phyloP scores from a whole-genome alignment of 768 basidiomycete species.

The Trametes villosa region DNA sequence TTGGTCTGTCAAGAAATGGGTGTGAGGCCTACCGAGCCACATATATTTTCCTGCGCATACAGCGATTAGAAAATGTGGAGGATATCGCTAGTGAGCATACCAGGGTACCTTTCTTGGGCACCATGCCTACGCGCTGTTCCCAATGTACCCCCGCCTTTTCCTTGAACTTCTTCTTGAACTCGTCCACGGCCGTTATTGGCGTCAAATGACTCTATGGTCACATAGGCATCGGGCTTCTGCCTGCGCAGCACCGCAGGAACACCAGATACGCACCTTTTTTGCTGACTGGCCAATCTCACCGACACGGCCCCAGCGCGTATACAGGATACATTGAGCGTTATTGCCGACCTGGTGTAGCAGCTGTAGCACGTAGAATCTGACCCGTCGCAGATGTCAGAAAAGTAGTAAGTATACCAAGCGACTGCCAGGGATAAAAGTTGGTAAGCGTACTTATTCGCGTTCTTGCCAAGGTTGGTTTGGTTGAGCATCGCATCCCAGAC shows the following conservation, averaged over 20 bases:
- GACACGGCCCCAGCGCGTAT: conserved; percentile 64
- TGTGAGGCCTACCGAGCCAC: conserved; percentile 51
- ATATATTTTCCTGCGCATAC: conserved; percentile 54
- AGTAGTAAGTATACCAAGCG: too few species aligned
- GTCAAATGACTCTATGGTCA: conserved; percentile 50
- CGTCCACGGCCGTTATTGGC: conserved; percentile 42
- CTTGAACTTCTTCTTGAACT: conserved; percentile 67
- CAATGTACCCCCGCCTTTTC: conserved; percentile 53
- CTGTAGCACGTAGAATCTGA: conserved; percentile 63
- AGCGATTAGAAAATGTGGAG: neutral
- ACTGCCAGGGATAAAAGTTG: too few species aligned
- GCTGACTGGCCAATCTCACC: conserved; percentile 58
- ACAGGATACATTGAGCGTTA: conserved; percentile 42
- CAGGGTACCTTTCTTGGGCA: conserved; percentile 49
- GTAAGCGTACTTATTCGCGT: conserved; percentile 51
- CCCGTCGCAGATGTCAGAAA: neutral
- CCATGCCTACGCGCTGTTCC: conserved; percentile 56
- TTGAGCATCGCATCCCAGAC: conserved; percentile 68
- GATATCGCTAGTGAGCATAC: neutral
- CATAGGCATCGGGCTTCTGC: neutral
- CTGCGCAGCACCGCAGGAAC: neutral
- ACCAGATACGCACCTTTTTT: conserved; percentile 46
- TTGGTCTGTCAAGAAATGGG: neutral
- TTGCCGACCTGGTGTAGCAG: conserved; percentile 54
- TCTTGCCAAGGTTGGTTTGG: conserved; percentile 58